Percentiles rank a stretch among this genome's conserved stretches.
phyloP scores from a whole-genome alignment of 176 grass and related monocot genomes.

The Pontederia crassipes region DNA sequence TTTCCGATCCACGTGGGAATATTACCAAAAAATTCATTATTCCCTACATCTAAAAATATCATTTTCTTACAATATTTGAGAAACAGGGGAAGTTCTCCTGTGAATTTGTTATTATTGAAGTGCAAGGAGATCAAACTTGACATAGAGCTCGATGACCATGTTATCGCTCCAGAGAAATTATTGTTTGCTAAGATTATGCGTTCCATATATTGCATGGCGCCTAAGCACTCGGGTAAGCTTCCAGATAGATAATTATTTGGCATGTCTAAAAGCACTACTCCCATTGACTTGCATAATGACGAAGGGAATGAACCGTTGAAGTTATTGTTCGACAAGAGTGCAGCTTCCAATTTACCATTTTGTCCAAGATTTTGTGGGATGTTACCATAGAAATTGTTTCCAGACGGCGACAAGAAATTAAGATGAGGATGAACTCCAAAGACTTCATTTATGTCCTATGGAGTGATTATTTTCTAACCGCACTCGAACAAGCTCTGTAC shows the following conservation, averaged over 20 bases:
- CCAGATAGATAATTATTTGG: conserved; percentile 54
- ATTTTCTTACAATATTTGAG: not conserved
- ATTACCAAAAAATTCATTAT: not conserved
- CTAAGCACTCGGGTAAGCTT: conserved; percentile 43
- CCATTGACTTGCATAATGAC: conserved; percentile 35
- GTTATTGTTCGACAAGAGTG: not conserved
- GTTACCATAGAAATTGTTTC: conserved; percentile 6
- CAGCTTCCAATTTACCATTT: not conserved
- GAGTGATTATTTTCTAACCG: no score
- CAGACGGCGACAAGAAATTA: no score
- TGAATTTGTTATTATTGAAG: not conserved
- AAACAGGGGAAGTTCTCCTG: conserved; percentile 26
- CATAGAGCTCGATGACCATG: conserved; percentile 6
- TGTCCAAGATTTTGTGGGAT: conserved; percentile 21
- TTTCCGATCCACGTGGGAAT: conserved; percentile 11
- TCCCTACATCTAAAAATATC: not conserved
- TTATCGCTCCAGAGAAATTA: not conserved
- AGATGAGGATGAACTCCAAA: no score
- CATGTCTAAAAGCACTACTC: conserved; percentile 39
- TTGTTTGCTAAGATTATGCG: conserved; percentile 61
- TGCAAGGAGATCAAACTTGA: conserved; percentile 47
- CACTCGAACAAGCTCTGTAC: no score
- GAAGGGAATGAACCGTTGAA: conserved; percentile 1
- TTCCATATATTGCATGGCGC: conserved; percentile 29
- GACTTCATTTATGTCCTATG: no score